A percentile compares a stretch with the other conserved stretches of the same genome.
Conservation (phyloP, 2,329 filamentous ascomycete species). For the Claviceps quebecensis region DNA sequence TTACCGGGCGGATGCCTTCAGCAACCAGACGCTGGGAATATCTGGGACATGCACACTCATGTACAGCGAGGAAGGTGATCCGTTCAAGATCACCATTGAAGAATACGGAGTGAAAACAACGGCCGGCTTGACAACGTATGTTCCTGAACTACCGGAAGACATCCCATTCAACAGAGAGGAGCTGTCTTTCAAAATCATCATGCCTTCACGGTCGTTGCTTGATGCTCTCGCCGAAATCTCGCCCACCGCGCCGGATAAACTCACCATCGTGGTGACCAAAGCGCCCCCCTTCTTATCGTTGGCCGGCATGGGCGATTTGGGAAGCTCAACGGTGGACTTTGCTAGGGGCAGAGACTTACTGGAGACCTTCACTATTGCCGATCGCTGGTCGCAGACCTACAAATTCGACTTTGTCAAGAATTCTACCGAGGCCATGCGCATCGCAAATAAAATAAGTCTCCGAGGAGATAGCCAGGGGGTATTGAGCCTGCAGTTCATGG, state of each 20-base stretch:
- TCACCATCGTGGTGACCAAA: constrained; percentile 54
- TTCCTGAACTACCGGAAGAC: constrained; percentile 57
- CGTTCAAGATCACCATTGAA: constrained; percentile 72
- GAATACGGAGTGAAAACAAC: constrained; percentile 80
- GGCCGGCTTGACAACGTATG: constrained; percentile 80
- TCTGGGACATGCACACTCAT: constrained; percentile 74
- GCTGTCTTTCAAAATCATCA: constrained; percentile 85
- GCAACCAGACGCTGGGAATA: constrained; percentile 67
- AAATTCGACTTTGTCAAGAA: constrained; percentile 78
- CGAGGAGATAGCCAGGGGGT: constrained; percentile 81
- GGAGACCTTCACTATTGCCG: constrained; percentile 56
- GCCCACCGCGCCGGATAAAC: constrained; percentile 54
- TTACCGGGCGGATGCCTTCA: constrained; percentile 62
- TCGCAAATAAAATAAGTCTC: constrained; percentile 84
- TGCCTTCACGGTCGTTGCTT: constrained; percentile 61
- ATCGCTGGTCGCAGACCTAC: constrained; percentile 56
- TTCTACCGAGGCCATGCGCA: constrained; percentile 81
- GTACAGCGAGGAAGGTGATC: constrained; percentile 60
- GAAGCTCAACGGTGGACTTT: constrained; percentile 53
- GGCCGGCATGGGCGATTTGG: constrained; percentile 43
- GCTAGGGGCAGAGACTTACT: constrained; percentile 51
- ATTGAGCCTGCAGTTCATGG: constrained; percentile 89
- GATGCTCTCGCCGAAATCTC: constrained; percentile 59
- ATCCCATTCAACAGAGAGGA: constrained; percentile 79
- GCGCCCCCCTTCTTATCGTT: constrained; percentile 61